Conservation (phyloP, 129 eudicot species). For the Chrysanthemum lavandulifolium region DNA sequence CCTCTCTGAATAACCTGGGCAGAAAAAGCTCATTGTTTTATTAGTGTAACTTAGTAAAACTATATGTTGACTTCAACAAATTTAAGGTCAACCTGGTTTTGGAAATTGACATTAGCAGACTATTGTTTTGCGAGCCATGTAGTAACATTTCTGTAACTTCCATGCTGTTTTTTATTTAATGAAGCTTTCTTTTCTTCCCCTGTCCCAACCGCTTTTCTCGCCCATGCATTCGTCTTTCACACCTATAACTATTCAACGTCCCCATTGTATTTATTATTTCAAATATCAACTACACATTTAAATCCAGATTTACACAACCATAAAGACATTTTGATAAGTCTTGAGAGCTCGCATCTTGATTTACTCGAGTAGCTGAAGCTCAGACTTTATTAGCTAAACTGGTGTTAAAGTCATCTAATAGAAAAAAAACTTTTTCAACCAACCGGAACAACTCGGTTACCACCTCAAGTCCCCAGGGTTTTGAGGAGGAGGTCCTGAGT, state of each 20-base stretch:
- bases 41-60: too few relatives aligned
- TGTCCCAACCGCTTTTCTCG: conserved; percentile 6
- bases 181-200: background rate
- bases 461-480: too few relatives aligned
- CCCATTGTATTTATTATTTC: background rate
- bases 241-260: background rate
- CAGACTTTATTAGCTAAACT: too few relatives aligned
- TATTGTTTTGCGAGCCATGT: background rate
- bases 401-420: too few relatives aligned
- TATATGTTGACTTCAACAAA: too few relatives aligned
- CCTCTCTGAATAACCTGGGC: too few relatives aligned
- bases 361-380: too few relatives aligned
- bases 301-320: background rate
- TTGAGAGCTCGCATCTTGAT: too few relatives aligned
- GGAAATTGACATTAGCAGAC: background rate
- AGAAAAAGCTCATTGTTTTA: too few relatives aligned
- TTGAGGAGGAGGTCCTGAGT: too few relatives aligned
- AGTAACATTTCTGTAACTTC: conserved; percentile 4
- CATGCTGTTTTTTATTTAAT: conserved; percentile 7
- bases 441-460: too few relatives aligned
- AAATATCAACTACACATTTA: background rate
- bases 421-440: too few relatives aligned
- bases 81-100: conserved; percentile 3
- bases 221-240: conserved; percentile 7
- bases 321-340: background rate